Conservation (phyloP, 192 early-diverging fungal species). For the Pilaira anomala region DNA sequence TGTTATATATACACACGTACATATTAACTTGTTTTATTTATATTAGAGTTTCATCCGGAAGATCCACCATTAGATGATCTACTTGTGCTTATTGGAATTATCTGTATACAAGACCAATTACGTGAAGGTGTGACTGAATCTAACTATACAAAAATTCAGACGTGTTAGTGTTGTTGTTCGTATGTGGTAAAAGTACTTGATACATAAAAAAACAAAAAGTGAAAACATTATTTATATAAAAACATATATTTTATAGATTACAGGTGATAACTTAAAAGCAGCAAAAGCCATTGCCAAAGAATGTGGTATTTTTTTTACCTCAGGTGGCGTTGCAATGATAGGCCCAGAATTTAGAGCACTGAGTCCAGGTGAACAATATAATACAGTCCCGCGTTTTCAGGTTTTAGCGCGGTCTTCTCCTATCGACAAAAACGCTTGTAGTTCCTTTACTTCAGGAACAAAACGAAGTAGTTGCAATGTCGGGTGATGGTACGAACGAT, state of each 20-base stretch:
- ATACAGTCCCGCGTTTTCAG: conserved; percentile 66
- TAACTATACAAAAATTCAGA: conserved; percentile 70
- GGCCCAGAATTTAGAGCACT: conserved; percentile 77
- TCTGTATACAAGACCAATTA: conserved; percentile 89
- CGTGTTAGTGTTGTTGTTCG: conserved; percentile 84
- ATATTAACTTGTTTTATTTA: conserved; percentile 1
- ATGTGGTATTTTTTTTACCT: conserved; percentile 79
- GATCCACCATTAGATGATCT: conserved; percentile 47
- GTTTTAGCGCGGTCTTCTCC: conserved; percentile 89
- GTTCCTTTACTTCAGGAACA: conserved; percentile 68
- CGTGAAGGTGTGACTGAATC: conserved; percentile 77
- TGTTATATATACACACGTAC: conserved; percentile 33
- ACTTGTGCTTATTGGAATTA: conserved; percentile 68
- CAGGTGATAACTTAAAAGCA: conserved; percentile 80
- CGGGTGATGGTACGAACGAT: conserved; percentile 88
- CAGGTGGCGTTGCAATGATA: conserved; percentile 71
- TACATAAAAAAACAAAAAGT: background rate
- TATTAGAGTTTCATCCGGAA: conserved; percentile 50
- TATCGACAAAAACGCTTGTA: conserved; percentile 86
- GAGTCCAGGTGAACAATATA: conserved; percentile 60
- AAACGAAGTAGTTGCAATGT: conserved; percentile 72
- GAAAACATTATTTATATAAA: conserved; percentile 51
- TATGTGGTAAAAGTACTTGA: conserved; percentile 46
- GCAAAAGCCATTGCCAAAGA: conserved; percentile 87
- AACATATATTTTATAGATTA: conserved; percentile 50